These are phyloP conservation scores for Pulveroboletus sp. DNA, from an alignment of 1,284 basidiomycete species.

Conservation along the genomic window DNA sequence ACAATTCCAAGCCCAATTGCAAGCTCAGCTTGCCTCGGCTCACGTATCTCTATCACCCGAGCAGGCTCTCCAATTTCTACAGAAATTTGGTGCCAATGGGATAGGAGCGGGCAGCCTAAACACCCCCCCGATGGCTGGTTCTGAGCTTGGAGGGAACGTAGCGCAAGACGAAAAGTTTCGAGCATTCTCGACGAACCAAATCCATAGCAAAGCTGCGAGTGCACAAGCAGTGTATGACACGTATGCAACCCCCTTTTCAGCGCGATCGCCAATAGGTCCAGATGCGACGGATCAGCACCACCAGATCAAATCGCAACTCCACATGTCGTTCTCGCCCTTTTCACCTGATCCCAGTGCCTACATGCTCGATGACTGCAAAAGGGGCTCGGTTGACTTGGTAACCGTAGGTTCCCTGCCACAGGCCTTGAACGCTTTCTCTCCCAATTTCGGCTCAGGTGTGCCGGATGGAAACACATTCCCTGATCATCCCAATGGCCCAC, in stretches of 20 bases:
- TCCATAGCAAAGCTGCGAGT: slow-evolving; percentile 18
- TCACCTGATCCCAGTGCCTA: slow-evolving; percentile 54
- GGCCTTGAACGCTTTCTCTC: slow-evolving; percentile 40
- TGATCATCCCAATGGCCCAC: slow-evolving; percentile 41
- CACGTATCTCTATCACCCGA: slow-evolving; percentile 49
- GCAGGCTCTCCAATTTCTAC: slow-evolving; percentile 63
- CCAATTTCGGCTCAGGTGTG: slow-evolving; percentile 19
- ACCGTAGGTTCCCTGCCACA: slow-evolving; percentile 37
- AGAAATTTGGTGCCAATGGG: slow-evolving; percentile 52
- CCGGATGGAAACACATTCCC: slow-evolving; percentile 17
- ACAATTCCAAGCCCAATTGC: slow-evolving; percentile 44
- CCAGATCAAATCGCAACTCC: slow-evolving; percentile 27
- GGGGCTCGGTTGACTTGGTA: slow-evolving; percentile 30
- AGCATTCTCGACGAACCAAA: slow-evolving; percentile 25
- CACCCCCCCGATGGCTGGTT: slow-evolving; percentile 6
- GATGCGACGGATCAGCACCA: slow-evolving; percentile 16
- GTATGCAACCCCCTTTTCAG: slow-evolving; percentile 17
- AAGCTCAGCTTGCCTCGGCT: slow-evolving; percentile 35
- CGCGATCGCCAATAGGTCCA: slow-evolving; percentile 13
- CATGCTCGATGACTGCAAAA: slow-evolving; percentile 29
- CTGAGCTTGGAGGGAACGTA: slow-evolving; percentile 17
- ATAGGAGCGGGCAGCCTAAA: slow-evolving; percentile 30
- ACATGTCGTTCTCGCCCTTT: slow-evolving; percentile 54
- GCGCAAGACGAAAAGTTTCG: slow-evolving; percentile 32
- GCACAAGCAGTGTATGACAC: slow-evolving; percentile 18